Evolutionary conservation across 2,329 filamentous ascomycete genomes (phyloP).

Genomic region (Verticillium dahliae): DNA sequence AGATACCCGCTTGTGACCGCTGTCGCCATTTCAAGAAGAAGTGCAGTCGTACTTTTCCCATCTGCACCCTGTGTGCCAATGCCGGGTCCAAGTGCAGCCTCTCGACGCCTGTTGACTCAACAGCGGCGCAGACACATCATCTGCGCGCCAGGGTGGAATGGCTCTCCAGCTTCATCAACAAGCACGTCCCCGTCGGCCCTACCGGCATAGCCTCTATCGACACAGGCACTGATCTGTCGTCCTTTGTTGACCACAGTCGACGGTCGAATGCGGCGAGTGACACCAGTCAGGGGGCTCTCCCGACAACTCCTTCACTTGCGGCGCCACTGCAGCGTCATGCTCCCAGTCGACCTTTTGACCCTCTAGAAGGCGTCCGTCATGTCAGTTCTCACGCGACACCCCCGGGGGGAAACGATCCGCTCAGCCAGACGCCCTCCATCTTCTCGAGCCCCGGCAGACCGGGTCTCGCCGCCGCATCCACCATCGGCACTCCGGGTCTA

Average conservation of each 20-base stretch:
- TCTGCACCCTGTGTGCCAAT: constrained; percentile 30
- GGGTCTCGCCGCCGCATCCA: constrained; percentile 1
- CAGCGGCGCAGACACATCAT: constrained; percentile 26
- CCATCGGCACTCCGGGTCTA: constrained; percentile 2
- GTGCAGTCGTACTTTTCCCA: constrained; percentile 33
- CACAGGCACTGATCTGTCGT: constrained; percentile 24
- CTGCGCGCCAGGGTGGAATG: constrained; percentile 32
- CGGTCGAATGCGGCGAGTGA: constrained; percentile 3
- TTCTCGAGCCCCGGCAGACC: not conserved
- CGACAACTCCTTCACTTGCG: not conserved
- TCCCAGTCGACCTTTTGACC: not conserved
- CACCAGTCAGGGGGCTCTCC: not conserved
- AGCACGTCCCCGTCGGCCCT: constrained; percentile 14
- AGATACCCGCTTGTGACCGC: constrained; percentile 29
- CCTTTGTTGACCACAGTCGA: not conserved
- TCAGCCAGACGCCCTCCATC: not conserved
- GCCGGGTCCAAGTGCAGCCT: constrained; percentile 32
- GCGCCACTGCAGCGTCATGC: not conserved
- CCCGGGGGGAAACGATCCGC: not conserved
- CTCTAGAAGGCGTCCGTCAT: not conserved
- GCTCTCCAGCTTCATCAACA: constrained; percentile 29
- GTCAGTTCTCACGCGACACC: not conserved
- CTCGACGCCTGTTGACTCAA: constrained; percentile 20
- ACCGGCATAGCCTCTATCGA: constrained; percentile 26
- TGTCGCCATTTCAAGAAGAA: constrained; percentile 40